These are phyloP conservation scores for Cyberlindnera sargentensis DNA, from an alignment of 805 yeast species.

Conservation along the genomic window DNA sequence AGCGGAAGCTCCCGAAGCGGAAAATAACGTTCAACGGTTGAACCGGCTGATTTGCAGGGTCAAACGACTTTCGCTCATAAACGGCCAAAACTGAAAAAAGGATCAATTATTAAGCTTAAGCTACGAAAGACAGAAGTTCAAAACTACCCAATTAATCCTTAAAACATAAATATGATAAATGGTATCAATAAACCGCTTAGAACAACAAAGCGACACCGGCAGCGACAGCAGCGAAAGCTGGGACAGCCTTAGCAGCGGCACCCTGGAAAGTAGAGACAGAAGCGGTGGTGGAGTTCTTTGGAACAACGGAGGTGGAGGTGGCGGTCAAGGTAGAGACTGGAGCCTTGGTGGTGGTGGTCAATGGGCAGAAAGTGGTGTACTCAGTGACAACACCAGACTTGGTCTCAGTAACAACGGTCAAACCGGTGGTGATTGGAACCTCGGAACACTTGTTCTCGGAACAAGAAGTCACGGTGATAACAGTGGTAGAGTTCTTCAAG, in stretches of 20 bases:
- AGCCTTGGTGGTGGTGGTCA: constrained; percentile 8
- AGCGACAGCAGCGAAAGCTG: constrained; percentile 41
- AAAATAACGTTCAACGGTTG: too few relatives aligned
- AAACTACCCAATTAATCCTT: constrained; percentile 8
- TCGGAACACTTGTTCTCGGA: constrained; percentile 15
- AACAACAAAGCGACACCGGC: constrained; percentile 46
- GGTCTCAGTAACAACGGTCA: constrained; percentile 21
- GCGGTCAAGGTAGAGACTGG: constrained; percentile 11
- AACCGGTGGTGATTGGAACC: constrained; percentile 23
- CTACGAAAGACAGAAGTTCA: constrained; percentile 1
- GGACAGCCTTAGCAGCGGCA: constrained; percentile 39
- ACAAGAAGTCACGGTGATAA: constrained; percentile 28
- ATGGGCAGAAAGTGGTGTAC: constrained; percentile 22
- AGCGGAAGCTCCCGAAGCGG: too few relatives aligned
- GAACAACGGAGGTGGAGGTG: constrained; percentile 10
- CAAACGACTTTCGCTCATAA: too few relatives aligned
- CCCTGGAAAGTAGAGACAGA: constrained; percentile 30
- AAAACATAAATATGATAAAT: constrained; percentile 12
- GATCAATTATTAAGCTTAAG: too few relatives aligned
- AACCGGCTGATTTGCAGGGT: too few relatives aligned
- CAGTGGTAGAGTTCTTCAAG: constrained; percentile 21
- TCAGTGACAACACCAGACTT: constrained; percentile 17
- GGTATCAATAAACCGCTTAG: constrained; percentile 25
- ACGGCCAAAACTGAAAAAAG: too few relatives aligned
- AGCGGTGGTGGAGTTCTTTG: constrained; percentile 7